Evolutionary conservation across 108 stramenopile species (phyloP).

Genomic region (Nitzschia sp.): DNA sequence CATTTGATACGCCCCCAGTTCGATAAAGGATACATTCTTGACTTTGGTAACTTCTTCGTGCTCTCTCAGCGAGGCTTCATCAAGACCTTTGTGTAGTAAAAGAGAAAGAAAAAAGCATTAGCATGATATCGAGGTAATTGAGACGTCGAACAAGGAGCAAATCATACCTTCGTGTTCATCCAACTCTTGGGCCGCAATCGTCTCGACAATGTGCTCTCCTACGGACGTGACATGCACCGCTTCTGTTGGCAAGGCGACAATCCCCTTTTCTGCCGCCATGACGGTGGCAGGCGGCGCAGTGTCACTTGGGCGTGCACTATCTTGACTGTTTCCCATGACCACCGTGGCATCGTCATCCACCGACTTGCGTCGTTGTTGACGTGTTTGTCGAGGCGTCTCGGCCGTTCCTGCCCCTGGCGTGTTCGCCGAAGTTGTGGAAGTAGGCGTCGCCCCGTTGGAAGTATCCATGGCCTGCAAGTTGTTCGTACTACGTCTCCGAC

Average conservation of each 20-base stretch:
- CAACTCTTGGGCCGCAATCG: constrained; percentile 84
- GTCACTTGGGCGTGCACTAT: background rate
- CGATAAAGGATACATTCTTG: constrained; percentile 92
- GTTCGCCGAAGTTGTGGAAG: background rate
- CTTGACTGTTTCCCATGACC: constrained; percentile 14
- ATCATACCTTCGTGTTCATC: constrained; percentile 99
- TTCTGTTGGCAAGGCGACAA: constrained; percentile 45
- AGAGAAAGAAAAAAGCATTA: too few species aligned
- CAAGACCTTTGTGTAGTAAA: too few species aligned
- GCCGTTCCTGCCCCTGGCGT: background rate
- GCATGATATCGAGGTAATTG: too few species aligned
- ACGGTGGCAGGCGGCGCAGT: constrained; percentile 1
- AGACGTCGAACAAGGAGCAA: too few species aligned
- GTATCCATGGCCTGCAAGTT: background rate
- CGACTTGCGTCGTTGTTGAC: constrained; percentile 27
- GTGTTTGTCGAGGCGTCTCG: constrained; percentile 16
- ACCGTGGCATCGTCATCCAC: constrained; percentile 27
- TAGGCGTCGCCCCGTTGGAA: background rate
- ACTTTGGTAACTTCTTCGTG: constrained; percentile 99
- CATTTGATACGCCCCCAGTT: constrained; percentile 91
- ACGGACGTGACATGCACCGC: constrained; percentile 68
- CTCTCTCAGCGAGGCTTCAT: constrained; percentile 93
- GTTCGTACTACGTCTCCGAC: constrained; percentile 36
- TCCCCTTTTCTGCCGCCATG: constrained; percentile 41
- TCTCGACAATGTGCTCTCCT: constrained; percentile 73